Evolutionary conservation across 768 basidiomycete genomes (phyloP).

Genomic region (Naematelia aurantialba): DNA sequence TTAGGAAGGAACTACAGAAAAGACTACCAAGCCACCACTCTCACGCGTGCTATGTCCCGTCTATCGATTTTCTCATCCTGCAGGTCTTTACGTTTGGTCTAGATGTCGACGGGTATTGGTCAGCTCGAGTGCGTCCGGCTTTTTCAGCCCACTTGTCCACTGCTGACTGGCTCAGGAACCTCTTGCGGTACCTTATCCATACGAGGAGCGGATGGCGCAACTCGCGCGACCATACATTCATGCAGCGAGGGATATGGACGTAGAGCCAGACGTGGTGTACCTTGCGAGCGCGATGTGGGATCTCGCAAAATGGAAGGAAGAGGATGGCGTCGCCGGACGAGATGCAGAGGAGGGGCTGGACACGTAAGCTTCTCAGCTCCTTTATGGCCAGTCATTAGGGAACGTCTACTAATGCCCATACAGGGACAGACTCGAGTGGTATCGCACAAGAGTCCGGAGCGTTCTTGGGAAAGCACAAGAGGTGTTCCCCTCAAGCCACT

Average conservation of each 20-base stretch:
- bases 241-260: background rate
- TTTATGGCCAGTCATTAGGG: too few relatives aligned
- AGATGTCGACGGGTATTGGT: slow-evolving; percentile 26
- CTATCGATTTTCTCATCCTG: slow-evolving; percentile 32
- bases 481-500: slow-evolving; percentile 13
- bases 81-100: slow-evolving; percentile 38
- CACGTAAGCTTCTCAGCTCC: too few relatives aligned
- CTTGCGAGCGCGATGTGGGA: slow-evolving; percentile 27
- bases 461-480: slow-evolving; percentile 6
- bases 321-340: slow-evolving; percentile 10
- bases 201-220: slow-evolving; percentile 16
- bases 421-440: slow-evolving; percentile 25
- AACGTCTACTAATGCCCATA: background rate
- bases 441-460: slow-evolving; percentile 12
- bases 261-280: slow-evolving; percentile 15
- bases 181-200: slow-evolving; percentile 11
- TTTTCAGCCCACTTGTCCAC: background rate
- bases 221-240: slow-evolving; percentile 16
- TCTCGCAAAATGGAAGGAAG: slow-evolving; percentile 21
- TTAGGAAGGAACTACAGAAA: background rate
- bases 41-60: slow-evolving; percentile 22
- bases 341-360: background rate
- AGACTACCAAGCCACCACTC: slow-evolving; percentile 6
- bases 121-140: slow-evolving; percentile 9
- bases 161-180: background rate